Evolutionary conservation across 441 rosid genomes (phyloP).

Genomic region (Corymbia citriodora): DNA sequence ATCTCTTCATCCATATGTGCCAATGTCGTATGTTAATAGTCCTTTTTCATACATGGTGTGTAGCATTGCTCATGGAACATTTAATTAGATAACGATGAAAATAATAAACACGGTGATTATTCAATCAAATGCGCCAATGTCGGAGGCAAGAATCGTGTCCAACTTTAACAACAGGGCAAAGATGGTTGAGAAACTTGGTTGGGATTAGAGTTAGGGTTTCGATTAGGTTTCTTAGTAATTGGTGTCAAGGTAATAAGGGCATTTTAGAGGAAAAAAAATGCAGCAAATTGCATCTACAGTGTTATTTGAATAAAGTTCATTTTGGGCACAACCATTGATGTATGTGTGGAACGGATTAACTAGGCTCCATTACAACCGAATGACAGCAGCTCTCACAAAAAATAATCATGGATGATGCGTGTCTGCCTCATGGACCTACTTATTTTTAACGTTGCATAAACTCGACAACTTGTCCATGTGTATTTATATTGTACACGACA

Average conservation of each 20-base stretch:
- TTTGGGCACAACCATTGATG: background rate
- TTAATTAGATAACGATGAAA: background rate
- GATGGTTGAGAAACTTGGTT: background rate
- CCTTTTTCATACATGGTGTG: background rate
- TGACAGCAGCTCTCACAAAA: background rate
- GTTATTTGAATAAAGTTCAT: background rate
- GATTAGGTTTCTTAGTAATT: background rate
- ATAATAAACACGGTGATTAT: background rate
- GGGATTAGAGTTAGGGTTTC: background rate
- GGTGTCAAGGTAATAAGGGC: background rate
- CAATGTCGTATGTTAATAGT: background rate
- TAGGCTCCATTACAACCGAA: background rate
- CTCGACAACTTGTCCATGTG: background rate
- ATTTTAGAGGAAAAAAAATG: background rate
- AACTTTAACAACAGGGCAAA: background rate
- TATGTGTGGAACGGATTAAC: background rate
- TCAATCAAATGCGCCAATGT: background rate
- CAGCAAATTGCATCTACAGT: background rate
- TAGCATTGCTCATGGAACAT: background rate
- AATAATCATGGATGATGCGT: background rate
- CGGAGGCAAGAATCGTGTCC: background rate
- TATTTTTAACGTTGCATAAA: background rate
- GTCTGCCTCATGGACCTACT: background rate
- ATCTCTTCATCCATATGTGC: background rate
- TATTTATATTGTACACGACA: background rate